Evolutionary conservation across 305 asterid genomes (phyloP), one percentile per base, ranked within the genome.

Genomic region (Petunia hybrid): DNA sequence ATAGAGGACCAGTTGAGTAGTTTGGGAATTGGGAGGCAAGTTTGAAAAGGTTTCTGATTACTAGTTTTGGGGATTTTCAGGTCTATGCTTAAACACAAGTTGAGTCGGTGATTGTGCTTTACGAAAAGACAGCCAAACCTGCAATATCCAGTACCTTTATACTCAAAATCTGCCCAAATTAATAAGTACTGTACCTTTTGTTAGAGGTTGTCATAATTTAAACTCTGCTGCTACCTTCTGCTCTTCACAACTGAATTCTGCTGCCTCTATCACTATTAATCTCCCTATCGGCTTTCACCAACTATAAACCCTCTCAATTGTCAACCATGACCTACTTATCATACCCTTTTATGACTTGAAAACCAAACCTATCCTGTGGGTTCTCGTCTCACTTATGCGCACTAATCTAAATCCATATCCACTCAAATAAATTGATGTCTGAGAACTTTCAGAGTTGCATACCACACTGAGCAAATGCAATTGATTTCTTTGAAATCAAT

Each of bases 401-500:
- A 70, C 13, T 46, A 22, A 13, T 70, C 61, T 73, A 22, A 22
- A 22, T 22, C 31, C 31, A 22, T 22, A 41, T 51, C 12, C 78
- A 12, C 78, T 73, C 43, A 51, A 43, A 35, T 51, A 48, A 73
- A 22, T 31, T 31, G 40, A 46, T 73, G 43, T 73, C 53, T 73
- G 12, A 13, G 13, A 71, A 48, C 62, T 43, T 48, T 71, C 13
- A 35, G 48, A 48, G 35, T 71, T 71, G 63, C 78, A 35, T 14
- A 51, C 45, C 60, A 31, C 1, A 46, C 22, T 36, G 77, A 46
- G 77, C 59, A 46, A 70, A 70, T 51, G 45, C 7, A 5, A n/a
- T 51, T 73, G 45, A 41, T 62, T 51, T 48, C 62, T 73, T 73
- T 73, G 41, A 48, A 48, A 71, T 71, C 45, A 73, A 59, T 51